phyloP scores from a whole-genome alignment of 371 early-diverging fungal genomes.

The Mortierella sp. region DNA sequence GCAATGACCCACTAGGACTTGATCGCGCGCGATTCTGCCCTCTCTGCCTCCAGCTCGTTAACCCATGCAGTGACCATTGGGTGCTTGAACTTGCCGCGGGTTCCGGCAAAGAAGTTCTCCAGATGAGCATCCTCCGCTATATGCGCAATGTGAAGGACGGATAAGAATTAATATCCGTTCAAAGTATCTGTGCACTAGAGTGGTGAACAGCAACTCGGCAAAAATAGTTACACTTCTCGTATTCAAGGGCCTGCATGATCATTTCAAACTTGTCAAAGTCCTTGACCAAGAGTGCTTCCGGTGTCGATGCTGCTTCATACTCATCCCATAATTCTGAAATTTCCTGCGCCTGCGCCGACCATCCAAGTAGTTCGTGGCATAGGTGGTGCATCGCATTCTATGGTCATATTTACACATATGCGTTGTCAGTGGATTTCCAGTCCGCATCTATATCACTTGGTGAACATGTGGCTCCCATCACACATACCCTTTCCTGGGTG shows the following conservation, averaged over 20 bases:
- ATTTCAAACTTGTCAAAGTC: slow-evolving; percentile 96
- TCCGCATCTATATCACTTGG: too few species aligned
- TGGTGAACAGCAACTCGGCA: too few species aligned
- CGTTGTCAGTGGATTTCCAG: neutral
- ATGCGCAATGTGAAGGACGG: too few species aligned
- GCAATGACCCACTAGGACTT: slow-evolving; percentile 35
- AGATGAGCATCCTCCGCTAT: slow-evolving; percentile 74
- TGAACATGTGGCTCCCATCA: too few species aligned
- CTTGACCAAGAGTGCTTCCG: slow-evolving; percentile 88
- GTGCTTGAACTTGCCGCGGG: slow-evolving; percentile 81
- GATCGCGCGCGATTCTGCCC: slow-evolving; percentile 57
- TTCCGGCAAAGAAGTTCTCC: slow-evolving; percentile 85
- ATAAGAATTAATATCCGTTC: too few species aligned
- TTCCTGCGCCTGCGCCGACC: slow-evolving; percentile 70
- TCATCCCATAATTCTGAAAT: slow-evolving; percentile 87
- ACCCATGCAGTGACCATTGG: slow-evolving; percentile 88
- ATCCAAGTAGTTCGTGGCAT: slow-evolving; percentile 64
- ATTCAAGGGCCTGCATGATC: slow-evolving; percentile 93
- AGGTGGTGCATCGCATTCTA: slow-evolving; percentile 80
- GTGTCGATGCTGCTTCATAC: slow-evolving; percentile 83
- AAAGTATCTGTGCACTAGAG: too few species aligned
- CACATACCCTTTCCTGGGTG: slow-evolving; percentile 71
- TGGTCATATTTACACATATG: neutral
- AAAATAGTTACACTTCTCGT: slow-evolving; percentile 86
- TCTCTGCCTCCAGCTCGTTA: slow-evolving; percentile 77